A percentile compares a stretch with the other conserved stretches of the same genome.
These are phyloP conservation scores for Camellia japonica DNA, from an alignment of 148 eudicot species.

Conservation along the genomic window DNA sequence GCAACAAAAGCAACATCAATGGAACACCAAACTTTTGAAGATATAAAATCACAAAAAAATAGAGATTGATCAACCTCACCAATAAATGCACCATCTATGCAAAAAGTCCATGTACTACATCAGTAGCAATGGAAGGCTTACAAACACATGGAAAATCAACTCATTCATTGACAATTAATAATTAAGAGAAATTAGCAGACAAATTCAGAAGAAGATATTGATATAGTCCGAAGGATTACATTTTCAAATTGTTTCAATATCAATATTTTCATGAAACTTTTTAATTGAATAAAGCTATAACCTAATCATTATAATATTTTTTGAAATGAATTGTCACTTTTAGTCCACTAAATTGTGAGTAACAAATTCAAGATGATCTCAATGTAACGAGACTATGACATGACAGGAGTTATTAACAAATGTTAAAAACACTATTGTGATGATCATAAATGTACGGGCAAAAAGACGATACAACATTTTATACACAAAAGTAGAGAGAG, in stretches of 20 bases:
- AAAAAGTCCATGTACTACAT: neutral
- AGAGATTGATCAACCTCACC: slow-evolving; percentile 11
- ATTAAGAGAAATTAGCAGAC: neutral
- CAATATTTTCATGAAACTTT: no score
- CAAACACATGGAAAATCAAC: neutral
- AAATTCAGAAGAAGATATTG: neutral
- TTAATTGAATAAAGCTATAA: no score
- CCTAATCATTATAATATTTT: no score
- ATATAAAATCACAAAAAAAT: neutral
- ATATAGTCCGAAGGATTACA: no score
- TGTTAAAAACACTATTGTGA: neutral
- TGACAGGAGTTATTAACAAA: neutral
- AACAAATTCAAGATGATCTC: neutral
- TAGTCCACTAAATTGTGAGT: no score
- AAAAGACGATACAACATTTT: neutral
- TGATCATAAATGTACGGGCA: neutral
- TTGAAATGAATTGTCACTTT: no score
- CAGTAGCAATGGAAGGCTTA: neutral
- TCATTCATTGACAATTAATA: no score
- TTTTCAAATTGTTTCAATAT: no score
- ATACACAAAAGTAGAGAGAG: neutral
- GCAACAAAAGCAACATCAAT: neutral
- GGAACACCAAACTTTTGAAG: neutral
- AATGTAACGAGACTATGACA: neutral
- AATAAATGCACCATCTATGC: no score